phyloP scores from a whole-genome alignment of 2,329 filamentous ascomycete genomes.

The Geosmithia putterillii region DNA sequence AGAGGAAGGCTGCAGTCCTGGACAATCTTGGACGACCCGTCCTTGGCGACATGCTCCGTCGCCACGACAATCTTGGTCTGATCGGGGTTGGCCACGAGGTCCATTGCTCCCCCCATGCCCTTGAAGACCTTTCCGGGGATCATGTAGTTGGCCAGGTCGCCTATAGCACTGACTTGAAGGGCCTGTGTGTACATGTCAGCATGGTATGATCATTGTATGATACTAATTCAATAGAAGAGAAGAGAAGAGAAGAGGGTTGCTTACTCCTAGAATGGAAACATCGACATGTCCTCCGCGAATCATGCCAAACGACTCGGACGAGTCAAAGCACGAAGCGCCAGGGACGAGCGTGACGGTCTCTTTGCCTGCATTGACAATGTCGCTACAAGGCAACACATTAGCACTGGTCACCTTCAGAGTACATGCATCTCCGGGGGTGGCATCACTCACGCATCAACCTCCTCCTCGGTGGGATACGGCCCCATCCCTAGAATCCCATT shows the following conservation, averaged over 20 bases:
- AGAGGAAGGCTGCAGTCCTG: slow-evolving; percentile 51
- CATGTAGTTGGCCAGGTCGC: slow-evolving; percentile 84
- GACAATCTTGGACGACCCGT: slow-evolving; percentile 55
- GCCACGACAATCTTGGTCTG: slow-evolving; percentile 61
- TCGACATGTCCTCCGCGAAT: slow-evolving; percentile 77
- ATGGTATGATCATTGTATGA: background rate
- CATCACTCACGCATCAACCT: slow-evolving; percentile 51
- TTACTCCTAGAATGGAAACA: slow-evolving; percentile 64
- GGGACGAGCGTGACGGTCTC: slow-evolving; percentile 73
- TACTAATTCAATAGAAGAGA: slow-evolving; percentile 1
- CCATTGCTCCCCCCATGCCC: slow-evolving; percentile 75
- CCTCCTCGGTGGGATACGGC: slow-evolving; percentile 63
- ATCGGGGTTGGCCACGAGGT: slow-evolving; percentile 58
- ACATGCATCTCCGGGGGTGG: no score
- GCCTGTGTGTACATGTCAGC: slow-evolving; percentile 24
- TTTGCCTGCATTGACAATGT: slow-evolving; percentile 67
- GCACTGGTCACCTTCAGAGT: background rate
- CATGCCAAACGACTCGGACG: slow-evolving; percentile 75
- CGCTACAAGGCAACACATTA: background rate
- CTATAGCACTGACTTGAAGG: slow-evolving; percentile 65
- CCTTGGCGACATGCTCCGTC: slow-evolving; percentile 58
- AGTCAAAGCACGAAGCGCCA: slow-evolving; percentile 68
- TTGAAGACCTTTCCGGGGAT: slow-evolving; percentile 80
- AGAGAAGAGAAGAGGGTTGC: slow-evolving; percentile 5
- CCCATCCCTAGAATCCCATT: slow-evolving; percentile 81